Base-by-base conservation (phyloP, 768 basidiomycete species). In the Epithele typhae region DNA sequence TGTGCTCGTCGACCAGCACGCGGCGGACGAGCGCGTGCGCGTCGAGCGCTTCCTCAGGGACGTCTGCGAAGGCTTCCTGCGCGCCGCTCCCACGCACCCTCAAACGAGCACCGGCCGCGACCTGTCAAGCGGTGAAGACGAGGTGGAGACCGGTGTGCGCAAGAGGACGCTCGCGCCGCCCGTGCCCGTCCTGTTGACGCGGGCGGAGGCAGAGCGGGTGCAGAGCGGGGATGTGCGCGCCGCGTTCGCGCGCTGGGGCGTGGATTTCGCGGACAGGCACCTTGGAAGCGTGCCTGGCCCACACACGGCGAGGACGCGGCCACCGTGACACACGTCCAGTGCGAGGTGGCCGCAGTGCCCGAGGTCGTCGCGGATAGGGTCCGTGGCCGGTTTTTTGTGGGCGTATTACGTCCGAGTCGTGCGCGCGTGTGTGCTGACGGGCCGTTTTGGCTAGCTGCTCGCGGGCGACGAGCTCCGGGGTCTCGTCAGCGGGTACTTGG, bases 1-100 rank as follows among this genome's bases (percentile, higher is more conserved):
- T 24, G 71, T 95, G 25, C 74, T 98, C 42, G 75, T 99, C 38
- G 96, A 99, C 69, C 96, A 99, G 64, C 96, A 99, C 62, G 96
- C 96, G 11, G 95, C 94, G n/a, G 92, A 96, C 61, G 96, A 99
- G 66, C 82, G 96, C 18, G 71, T 97, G 37, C 82, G 94, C 18
- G 90, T 98, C 48, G 96, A 99, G 67, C 67, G 70, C 22, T 87
- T 90, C 62, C 73, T 95, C 55, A 75, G 73, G 52, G 78, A 81
- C 38, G 61, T 92, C n/a, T 92, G 90, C 65, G 62, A 72, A 38
- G 83, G 82, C 12, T 92, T 79, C 62, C 73, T 83, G 51, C 19
- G 22, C 25, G 25, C 2, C 24, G 25, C 19, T 14, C 39, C 45
- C 17, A 34, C n/a, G 21, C 33, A 21, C 22, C 37, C 5, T 34